phyloP scores from a whole-genome alignment of 495 filamentous ascomycete species.

The Umbilicaria muhlenbergii region DNA sequence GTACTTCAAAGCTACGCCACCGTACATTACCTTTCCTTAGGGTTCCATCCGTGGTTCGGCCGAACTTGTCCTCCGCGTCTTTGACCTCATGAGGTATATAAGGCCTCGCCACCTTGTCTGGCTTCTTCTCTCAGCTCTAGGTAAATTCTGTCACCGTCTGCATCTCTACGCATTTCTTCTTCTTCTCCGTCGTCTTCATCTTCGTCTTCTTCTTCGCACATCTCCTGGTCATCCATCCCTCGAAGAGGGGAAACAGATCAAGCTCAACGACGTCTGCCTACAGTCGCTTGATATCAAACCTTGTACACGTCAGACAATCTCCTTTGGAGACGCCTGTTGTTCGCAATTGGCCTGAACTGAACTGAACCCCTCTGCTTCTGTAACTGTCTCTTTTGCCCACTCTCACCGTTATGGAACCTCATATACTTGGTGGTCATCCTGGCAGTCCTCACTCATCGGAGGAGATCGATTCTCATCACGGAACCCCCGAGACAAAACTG shows the following conservation, averaged over 20 bases:
- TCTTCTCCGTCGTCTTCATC: not conserved
- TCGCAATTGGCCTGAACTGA: not conserved
- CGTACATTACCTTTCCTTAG: no score
- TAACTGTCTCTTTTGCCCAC: not conserved
- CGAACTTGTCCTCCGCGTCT: no score
- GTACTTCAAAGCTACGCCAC: no score
- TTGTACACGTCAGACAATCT: not conserved
- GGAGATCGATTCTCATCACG: slow-evolving; percentile 37
- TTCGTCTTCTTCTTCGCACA: not conserved
- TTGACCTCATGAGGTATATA: no score
- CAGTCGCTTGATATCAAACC: not conserved
- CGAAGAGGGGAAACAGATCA: no score
- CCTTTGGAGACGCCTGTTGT: not conserved
- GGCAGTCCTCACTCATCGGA: slow-evolving; percentile 44
- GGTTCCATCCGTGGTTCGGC: no score
- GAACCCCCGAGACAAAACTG: slow-evolving; percentile 45
- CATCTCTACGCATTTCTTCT: no score
- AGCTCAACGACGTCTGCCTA: no score
- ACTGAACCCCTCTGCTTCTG: not conserved
- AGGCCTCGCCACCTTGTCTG: no score
- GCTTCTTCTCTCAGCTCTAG: no score
- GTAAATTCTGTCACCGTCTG: no score
- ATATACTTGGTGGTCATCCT: slow-evolving; percentile 7
- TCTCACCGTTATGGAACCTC: slow-evolving; percentile 1
- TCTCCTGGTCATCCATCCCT: no score